phyloP scores from a whole-genome alignment of 2,329 filamentous ascomycete genomes.

The Annulohypoxylon truncatum region DNA sequence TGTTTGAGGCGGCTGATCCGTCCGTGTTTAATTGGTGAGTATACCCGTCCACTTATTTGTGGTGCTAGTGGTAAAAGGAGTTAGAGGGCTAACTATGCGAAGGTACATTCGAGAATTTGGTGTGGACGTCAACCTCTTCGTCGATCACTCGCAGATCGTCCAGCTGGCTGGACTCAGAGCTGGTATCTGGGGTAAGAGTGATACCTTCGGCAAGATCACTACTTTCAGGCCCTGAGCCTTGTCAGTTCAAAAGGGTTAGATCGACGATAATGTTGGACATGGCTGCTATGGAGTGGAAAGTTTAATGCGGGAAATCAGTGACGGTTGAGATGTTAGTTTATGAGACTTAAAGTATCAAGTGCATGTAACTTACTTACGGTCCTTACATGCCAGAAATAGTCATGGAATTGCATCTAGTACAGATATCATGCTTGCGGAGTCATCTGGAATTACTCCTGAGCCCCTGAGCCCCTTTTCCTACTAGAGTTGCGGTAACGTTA shows the following conservation, averaged over 20 bases:
- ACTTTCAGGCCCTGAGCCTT: constrained; percentile 42
- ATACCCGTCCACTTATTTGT: neutral
- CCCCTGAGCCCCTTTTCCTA: neutral
- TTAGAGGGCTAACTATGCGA: neutral
- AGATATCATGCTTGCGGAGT: neutral
- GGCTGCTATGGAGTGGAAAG: neutral
- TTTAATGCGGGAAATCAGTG: neutral
- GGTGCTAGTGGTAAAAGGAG: neutral
- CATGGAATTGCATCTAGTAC: too few relatives aligned
- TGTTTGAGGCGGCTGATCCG: constrained; percentile 69
- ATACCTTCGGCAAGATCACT: constrained; percentile 66
- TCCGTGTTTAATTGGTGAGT: constrained; percentile 66
- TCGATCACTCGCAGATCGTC: constrained; percentile 68
- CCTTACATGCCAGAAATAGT: neutral
- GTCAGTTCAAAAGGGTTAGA: neutral
- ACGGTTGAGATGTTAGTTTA: neutral
- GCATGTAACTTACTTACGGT: neutral
- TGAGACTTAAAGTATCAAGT: neutral
- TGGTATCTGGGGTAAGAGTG: constrained; percentile 67
- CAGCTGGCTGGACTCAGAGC: constrained; percentile 63
- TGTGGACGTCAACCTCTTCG: constrained; percentile 67
- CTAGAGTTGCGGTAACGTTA: neutral
- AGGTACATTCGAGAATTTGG: constrained; percentile 63
- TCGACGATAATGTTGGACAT: neutral
- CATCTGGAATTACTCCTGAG: neutral